Conservation (phyloP, 352 stramenopile genomes). For the Globisporangium paddicum region DNA sequence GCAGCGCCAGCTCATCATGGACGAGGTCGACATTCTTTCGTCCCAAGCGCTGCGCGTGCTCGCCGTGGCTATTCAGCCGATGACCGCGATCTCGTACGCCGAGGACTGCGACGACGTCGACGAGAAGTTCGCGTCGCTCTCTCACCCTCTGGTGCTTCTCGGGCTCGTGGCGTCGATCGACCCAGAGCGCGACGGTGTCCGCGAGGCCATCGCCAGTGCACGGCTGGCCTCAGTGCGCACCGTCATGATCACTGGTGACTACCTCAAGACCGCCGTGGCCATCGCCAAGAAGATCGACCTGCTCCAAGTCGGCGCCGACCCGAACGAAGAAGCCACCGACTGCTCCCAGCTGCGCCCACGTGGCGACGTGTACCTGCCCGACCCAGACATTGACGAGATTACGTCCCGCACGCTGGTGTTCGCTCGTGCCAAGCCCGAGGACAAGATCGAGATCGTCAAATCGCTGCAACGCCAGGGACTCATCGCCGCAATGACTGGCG, state of each 20-base stretch:
- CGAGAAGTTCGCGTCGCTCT: constrained; percentile 57
- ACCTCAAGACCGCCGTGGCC: constrained; percentile 91
- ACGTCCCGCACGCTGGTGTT: constrained; percentile 86
- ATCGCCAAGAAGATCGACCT: constrained; percentile 94
- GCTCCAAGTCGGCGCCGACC: constrained; percentile 67
- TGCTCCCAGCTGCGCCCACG: constrained; percentile 60
- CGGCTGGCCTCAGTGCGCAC: constrained; percentile 57
- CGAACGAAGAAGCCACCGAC: constrained; percentile 51
- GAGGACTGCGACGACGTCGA: constrained; percentile 50
- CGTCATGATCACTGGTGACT: constrained; percentile 95
- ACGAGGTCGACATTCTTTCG: constrained; percentile 59
- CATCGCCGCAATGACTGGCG: constrained; percentile 95
- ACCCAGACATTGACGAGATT: constrained; percentile 87
- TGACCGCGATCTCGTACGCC: constrained; percentile 39
- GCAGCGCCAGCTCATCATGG: constrained; percentile 47
- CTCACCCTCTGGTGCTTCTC: constrained; percentile 86
- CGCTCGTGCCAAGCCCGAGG: constrained; percentile 92
- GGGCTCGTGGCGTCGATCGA: constrained; percentile 93
- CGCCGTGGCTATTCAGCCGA: constrained; percentile 83
- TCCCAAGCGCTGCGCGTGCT: constrained; percentile 85
- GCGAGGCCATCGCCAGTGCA: constrained; percentile 41
- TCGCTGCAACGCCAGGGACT: constrained; percentile 89
- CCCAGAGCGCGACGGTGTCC: constrained; percentile 58
- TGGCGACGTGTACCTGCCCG: constrained; percentile 49
- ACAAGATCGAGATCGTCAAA: constrained; percentile 96